Evolutionary conservation across 2,329 filamentous ascomycete genomes (phyloP), one percentile per base, ranked within the genome.

Genomic region (Penicillium hordei): DNA sequence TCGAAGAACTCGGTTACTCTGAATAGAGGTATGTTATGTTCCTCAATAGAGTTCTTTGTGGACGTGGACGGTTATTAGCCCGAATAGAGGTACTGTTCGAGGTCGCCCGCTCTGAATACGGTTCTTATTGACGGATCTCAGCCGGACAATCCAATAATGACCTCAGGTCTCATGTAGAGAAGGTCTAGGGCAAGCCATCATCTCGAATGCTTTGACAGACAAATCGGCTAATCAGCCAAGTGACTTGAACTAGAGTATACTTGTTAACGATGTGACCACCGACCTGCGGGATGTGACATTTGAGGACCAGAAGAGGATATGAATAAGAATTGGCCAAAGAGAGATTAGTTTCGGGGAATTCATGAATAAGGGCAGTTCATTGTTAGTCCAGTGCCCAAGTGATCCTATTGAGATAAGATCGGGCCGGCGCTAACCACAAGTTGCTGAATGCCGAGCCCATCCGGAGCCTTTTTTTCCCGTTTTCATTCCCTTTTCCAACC

Each of bases 381-480:
- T 53, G 40, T 53, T 38, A 27, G 27, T 27, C 27, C 27, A 6
- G 27, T 5, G 27, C 27, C 5, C 5, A 27, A 27, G 31, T 33
- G 38, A 44, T 44, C 42, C 25, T 31, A 19, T 45, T 45, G 10
- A 60, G 60, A 65, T 67, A 63, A 66, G 63, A 68, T 64, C 60
- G 63, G 63, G 54, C 63, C 65, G 65, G 55, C 52, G 51, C 52
- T 52, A 58, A 46, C 46, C 53, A 55, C 49, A 58, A 29, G 56
- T 60, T 45, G 58, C 43, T 61, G 60, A 44, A 65, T 70, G 71
- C 71, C 70, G 70, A 72, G 70, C 67, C 64, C 65, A 71, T 71
- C 70, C 71, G 71, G 61, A 55, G 49, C 62, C 62, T 62, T 68
- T 72, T 72, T 72, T 71, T 70, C 69, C 70, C 57, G 59, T 62